Evolutionary conservation across 768 basidiomycete genomes (phyloP), one percentile per base, ranked within the genome.

Genomic region (Boletellus sp.): DNA sequence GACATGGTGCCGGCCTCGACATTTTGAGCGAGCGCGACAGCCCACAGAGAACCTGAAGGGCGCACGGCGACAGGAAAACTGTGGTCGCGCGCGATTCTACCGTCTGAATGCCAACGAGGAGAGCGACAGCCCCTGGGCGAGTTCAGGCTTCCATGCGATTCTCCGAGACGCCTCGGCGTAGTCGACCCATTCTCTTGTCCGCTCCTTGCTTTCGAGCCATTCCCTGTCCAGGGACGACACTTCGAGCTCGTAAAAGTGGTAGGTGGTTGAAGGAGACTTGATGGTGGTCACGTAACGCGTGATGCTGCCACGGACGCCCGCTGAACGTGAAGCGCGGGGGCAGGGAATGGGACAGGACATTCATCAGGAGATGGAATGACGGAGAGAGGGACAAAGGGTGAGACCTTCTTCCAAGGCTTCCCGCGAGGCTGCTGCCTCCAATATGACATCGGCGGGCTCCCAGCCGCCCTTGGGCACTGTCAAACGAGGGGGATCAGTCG

Each of bases 331-430:
- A 62, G 54, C 59, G 57, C 61, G 55, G 53, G 55, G 58, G 61
- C 58, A 64, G 65, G 41, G 58, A 68, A 70, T 64, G 63, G 70
- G 67, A 66, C 72, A 71, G 70, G 74, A 72, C 64, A 72, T 63
- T 72, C 71, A 81, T 85, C 77, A 85, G 82, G 83, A 81, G 78
- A 71, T 73, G 78, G 78, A 75, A 77, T 75, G 79, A 85, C 80
- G 78, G 74, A 78, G 70, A 83, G 75, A 83, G 77, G 83, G 79
- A 79, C 75, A 82, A 85, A 81, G 75, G 82, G 81, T 83, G 83
- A 83, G 87, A 93, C 90, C 90, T 92, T 93, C 90, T 88, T 93
- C 90, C 70, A 87, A 77, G 73, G 90, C 90, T 83, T 93, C 90
- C 70, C 90, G 81, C 63, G 82, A 86, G 74, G 90, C 90, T 67